Base-by-base conservation (phyloP, 371 early-diverging fungal species). In the Apophysomyces ossiformis region DNA sequence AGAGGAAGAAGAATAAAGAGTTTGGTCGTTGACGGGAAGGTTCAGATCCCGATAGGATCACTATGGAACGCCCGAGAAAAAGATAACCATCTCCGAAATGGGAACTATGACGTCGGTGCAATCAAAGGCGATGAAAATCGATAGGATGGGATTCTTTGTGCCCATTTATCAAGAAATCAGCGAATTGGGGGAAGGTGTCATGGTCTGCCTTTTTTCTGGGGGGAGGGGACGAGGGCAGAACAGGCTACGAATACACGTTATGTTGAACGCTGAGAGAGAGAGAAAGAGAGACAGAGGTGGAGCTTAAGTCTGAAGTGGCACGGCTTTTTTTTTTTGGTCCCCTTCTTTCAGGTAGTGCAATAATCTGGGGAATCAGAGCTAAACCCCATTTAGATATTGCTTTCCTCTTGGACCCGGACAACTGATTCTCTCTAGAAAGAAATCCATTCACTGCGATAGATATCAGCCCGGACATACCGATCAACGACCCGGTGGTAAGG, bases 281-380 rank as follows among this genome's bases (percentile, higher is more conserved):
- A 41, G 13, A 41, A 1, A 13, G 41, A 13, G 41, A 13, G 41
- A 11, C 4, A 8, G 41, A 11, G 41, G 54, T 32, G 3, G 3
- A 26, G 32, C 32, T 26, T 26, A 26, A 26, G 32, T 26, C 32
- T 26, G 1, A 26, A 26, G 32, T 26, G 32, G 3, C 32, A 26
- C 32, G 32, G 32, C 32, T 26, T 26, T 32, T 50, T 50, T 50
- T 50, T 50, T 21, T 16, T 16, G 35, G 35, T 50, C 54, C 54
- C 21, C 16, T 50, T n/a, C 5, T 21, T 26, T 50, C 54, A 50
- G 54, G 54, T 50, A 7, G 54, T 50, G 54, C 54, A 50, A 50
- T 50, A 50, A 50, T 50, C 54, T 50, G 54, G 54, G 54, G 54
- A 50, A 50, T 50, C 54, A 50, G 54, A 9, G 9, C 8, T 21